Conservation (phyloP, 148 eudicot genomes). For the Rhododendron ovatum region DNA sequence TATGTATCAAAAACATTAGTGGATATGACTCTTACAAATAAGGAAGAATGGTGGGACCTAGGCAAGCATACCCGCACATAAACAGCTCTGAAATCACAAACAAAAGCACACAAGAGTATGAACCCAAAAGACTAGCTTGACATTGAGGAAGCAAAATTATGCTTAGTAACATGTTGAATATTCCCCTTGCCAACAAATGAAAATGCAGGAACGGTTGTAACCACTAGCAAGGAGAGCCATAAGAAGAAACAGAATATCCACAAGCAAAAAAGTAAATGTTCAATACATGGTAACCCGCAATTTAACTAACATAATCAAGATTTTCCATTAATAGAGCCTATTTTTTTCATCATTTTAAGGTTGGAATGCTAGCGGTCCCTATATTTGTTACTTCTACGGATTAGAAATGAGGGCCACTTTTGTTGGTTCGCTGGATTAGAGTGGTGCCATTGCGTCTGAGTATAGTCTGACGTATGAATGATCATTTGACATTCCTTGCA, state of each 20-base stretch:
- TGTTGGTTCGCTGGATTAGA: neutral
- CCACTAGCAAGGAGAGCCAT: neutral
- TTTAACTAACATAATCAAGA: neutral
- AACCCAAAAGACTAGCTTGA: neutral
- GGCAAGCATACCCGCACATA: neutral
- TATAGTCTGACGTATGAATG: neutral
- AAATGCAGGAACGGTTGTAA: neutral
- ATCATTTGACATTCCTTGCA: neutral
- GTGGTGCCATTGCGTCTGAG: neutral
- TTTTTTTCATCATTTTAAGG: neutral
- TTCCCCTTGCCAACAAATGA: neutral
- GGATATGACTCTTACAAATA: neutral
- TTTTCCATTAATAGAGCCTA: neutral
- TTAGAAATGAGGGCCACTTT: neutral
- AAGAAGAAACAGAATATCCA: neutral
- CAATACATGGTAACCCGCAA: neutral
- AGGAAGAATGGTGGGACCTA: neutral
- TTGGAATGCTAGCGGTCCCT: neutral
- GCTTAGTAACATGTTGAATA: neutral
- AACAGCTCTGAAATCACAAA: neutral
- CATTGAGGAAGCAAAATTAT: slow-evolving; percentile 1
- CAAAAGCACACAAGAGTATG: neutral
- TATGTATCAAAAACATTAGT: neutral
- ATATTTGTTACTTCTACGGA: neutral
- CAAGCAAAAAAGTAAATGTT: neutral